Evolutionary conservation across 345 rosid genomes (phyloP).

Genomic region (Mangifera indica): DNA sequence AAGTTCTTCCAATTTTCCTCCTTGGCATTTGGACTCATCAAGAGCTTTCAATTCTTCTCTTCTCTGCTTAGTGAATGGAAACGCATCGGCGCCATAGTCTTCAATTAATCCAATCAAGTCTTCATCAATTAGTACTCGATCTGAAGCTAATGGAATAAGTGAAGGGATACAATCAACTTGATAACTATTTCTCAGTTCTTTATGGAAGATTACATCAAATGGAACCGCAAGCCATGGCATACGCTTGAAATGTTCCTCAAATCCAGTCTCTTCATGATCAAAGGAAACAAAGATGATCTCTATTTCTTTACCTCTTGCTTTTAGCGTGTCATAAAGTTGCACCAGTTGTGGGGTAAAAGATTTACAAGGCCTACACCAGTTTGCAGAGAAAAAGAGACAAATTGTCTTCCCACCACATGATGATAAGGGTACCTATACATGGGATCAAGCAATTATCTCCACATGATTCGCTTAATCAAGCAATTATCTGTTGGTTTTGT

Average conservation of each 20-base stretch:
- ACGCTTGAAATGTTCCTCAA: slow-evolving; percentile 57
- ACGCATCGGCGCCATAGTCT: slow-evolving; percentile 74
- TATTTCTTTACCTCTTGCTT: slow-evolving; percentile 40
- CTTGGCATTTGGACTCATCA: slow-evolving; percentile 55
- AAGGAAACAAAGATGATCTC: slow-evolving; percentile 76
- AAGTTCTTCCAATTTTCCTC: slow-evolving; percentile 63
- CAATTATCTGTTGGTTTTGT: neutral
- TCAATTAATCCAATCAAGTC: slow-evolving; percentile 59
- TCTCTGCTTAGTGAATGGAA: slow-evolving; percentile 61
- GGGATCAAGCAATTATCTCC: slow-evolving; percentile 2
- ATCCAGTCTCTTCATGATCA: slow-evolving; percentile 59
- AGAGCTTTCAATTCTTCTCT: slow-evolving; percentile 56
- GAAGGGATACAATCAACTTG: slow-evolving; percentile 58
- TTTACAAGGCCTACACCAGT: slow-evolving; percentile 86
- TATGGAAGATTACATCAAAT: slow-evolving; percentile 42
- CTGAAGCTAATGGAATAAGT: slow-evolving; percentile 46
- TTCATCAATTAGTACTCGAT: slow-evolving; percentile 43
- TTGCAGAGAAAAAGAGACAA: slow-evolving; percentile 79
- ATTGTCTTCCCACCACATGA: slow-evolving; percentile 45
- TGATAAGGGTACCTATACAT: slow-evolving; percentile 55
- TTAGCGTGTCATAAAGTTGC: slow-evolving; percentile 47
- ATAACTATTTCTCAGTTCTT: slow-evolving; percentile 40
- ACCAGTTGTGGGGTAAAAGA: slow-evolving; percentile 59
- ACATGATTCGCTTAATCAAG: neutral
- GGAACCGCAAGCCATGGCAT: slow-evolving; percentile 89